phyloP scores from a whole-genome alignment of 805 yeast species.

The Schizosaccharomyces japonicus region DNA sequence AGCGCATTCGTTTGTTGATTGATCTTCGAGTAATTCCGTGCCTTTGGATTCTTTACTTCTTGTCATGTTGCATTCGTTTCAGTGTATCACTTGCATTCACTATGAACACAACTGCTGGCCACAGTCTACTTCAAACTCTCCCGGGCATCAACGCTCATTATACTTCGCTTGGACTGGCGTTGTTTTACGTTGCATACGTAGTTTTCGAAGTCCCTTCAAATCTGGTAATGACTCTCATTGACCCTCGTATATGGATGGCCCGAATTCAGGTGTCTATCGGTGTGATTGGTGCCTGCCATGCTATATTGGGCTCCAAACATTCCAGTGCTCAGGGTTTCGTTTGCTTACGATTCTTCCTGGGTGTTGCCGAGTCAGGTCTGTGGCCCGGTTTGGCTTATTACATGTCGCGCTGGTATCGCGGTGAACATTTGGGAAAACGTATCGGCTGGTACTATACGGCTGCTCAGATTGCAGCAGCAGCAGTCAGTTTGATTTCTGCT shows the following conservation, averaged over 20 bases:
- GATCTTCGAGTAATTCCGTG: conserved; percentile 53
- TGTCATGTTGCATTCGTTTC: conserved; percentile 48
- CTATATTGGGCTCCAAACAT: conserved; percentile 24
- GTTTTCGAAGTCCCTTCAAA: conserved; percentile 56
- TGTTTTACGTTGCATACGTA: conserved; percentile 50
- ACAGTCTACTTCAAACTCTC: conserved; percentile 44
- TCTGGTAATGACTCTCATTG: conserved; percentile 53
- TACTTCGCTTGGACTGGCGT: conserved; percentile 46
- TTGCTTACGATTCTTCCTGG: conserved; percentile 41
- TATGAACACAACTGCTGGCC: conserved; percentile 60
- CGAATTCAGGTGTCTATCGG: conserved; percentile 62
- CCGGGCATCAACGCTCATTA: conserved; percentile 30
- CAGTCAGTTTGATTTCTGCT: conserved; percentile 65
- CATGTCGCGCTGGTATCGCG: conserved; percentile 65
- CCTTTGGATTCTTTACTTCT: conserved; percentile 48
- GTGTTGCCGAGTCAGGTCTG: conserved; percentile 45
- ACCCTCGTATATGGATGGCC: conserved; percentile 68
- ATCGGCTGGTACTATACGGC: conserved; percentile 82
- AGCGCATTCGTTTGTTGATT: conserved; percentile 11
- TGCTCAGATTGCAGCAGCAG: conserved; percentile 77
- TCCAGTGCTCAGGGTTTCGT: conserved; percentile 31
- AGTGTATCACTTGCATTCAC: conserved; percentile 6
- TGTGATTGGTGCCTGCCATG: conserved; percentile 48
- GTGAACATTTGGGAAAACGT: conserved; percentile 47
- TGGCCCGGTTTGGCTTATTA: conserved; percentile 67